Conservation (phyloP, 1,284 basidiomycete species). For the Cryptococcus sp. region DNA sequence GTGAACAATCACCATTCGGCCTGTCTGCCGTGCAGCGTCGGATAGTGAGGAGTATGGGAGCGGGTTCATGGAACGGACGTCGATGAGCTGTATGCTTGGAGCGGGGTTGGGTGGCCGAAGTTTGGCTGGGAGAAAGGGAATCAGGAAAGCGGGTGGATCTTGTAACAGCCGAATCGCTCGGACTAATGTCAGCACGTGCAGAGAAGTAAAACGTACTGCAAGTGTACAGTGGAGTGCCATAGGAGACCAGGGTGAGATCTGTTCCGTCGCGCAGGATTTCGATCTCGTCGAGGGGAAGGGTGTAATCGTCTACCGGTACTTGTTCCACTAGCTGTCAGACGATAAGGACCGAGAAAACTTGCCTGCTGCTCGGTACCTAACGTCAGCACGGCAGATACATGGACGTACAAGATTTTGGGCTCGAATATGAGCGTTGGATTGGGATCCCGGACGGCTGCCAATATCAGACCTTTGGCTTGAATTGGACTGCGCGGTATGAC, state of each 20-base stretch:
- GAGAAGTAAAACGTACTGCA: conserved; percentile 70
- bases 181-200: conserved; percentile 17
- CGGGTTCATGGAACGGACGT: conserved; percentile 81
- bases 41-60: conserved; percentile 76
- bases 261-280: conserved; percentile 68
- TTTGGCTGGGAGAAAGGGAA: conserved; percentile 60
- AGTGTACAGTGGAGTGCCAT: conserved; percentile 87
- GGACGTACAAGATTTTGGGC: conserved; percentile 58
- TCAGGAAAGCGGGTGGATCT: conserved; percentile 61
- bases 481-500: conserved; percentile 89
- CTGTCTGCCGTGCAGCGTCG: conserved; percentile 76
- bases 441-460: conserved; percentile 79
- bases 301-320: conserved; percentile 81
- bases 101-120: conserved; percentile 59
- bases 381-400: conserved; percentile 2
- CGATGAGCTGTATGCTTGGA: conserved; percentile 71
- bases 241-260: conserved; percentile 81
- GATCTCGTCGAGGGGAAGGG: conserved; percentile 69
- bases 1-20: conserved; percentile 80
- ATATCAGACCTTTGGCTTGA: conserved; percentile 85
- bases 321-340: conserved; percentile 63
- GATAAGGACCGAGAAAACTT: conserved; percentile 3
- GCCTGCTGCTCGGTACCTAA: conserved; percentile 35
- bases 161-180: conserved; percentile 38
- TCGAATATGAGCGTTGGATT: conserved; percentile 94